phyloP scores from a whole-genome alignment of 305 asterid genomes.

The Ilex paraguariensis region DNA sequence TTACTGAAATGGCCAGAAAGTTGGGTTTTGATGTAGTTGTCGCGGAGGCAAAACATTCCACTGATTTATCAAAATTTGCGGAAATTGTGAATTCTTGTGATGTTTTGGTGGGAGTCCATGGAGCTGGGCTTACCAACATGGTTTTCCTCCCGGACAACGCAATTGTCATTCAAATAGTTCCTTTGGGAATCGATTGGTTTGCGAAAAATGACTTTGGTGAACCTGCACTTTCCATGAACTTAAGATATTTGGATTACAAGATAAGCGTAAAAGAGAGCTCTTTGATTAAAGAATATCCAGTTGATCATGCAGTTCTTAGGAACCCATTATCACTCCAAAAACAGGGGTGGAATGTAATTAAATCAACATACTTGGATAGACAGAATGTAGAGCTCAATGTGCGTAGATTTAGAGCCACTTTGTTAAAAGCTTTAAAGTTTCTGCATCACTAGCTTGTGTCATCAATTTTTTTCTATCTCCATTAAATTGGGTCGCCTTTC shows the following conservation, averaged over 20 bases:
- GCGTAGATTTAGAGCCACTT: conserved; percentile 39
- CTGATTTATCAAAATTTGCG: conserved; percentile 40
- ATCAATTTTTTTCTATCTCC: not conserved
- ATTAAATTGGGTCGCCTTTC: not conserved
- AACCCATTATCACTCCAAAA: conserved; percentile 46
- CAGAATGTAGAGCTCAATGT: conserved; percentile 65
- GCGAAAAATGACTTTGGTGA: conserved; percentile 57
- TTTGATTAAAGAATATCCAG: conserved; percentile 28
- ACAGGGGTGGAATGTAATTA: conserved; percentile 47
- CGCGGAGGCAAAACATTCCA: conserved; percentile 42
- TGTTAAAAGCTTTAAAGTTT: conserved; percentile 46
- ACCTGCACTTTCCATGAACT: conserved; percentile 53
- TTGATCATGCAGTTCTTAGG: conserved; percentile 38
- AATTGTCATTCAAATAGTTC: conserved; percentile 52
- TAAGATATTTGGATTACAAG: conserved; percentile 55
- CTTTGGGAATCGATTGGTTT: conserved; percentile 50
- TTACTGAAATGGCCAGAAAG: conserved; percentile 27
- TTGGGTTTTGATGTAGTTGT: conserved; percentile 55
- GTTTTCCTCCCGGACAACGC: conserved; percentile 63
- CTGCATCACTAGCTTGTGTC: conserved; percentile 20
- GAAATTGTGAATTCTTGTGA: conserved; percentile 65
- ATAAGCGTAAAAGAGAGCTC: conserved; percentile 50
- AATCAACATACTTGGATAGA: conserved; percentile 48
- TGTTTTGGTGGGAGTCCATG: conserved; percentile 70
- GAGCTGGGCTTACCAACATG: conserved; percentile 85